Evolutionary conservation across 495 filamentous ascomycete species (phyloP).

Genomic region (Xylaria intraflava): DNA sequence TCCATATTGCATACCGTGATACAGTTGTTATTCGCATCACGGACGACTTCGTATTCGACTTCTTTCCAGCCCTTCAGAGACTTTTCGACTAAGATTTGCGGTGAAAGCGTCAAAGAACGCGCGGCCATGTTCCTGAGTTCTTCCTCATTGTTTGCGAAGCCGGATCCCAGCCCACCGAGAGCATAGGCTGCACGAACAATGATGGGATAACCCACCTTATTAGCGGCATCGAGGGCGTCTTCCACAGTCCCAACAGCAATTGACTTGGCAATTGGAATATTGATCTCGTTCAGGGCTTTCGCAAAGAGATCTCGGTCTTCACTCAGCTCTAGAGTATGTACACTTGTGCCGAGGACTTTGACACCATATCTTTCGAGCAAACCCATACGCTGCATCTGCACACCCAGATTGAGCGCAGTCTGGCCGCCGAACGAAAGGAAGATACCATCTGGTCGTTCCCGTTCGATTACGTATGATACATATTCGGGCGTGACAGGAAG

Average conservation of each 20-base stretch:
- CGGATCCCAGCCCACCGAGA: constrained; percentile 89
- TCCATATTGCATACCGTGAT: constrained; percentile 99
- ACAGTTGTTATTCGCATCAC: constrained; percentile 91
- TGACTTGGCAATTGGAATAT: constrained; percentile 94
- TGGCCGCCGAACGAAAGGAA: constrained; percentile 97
- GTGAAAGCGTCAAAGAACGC: constrained; percentile 86
- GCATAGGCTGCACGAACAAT: constrained; percentile 96
- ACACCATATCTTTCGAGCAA: constrained; percentile 93
- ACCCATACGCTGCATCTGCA: constrained; percentile 95
- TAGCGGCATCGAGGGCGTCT: constrained; percentile 79
- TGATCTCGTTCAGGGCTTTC: constrained; percentile 79
- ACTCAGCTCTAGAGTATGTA: constrained; percentile 87
- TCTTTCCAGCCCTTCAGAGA: constrained; percentile 99
- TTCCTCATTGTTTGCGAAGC: constrained; percentile 91
- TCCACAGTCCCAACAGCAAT: constrained; percentile 87
- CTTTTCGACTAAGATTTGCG: constrained; percentile 97
- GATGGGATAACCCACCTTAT: constrained; percentile 87
- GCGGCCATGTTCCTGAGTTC: constrained; percentile 90
- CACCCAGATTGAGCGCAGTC: constrained; percentile 91
- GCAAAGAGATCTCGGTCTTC: constrained; percentile 95
- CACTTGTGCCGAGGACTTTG: constrained; percentile 87
- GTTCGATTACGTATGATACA: constrained; percentile 92
- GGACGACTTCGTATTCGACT: constrained; percentile 94
- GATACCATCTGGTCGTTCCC: constrained; percentile 91
- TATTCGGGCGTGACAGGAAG: constrained; percentile 94